These are phyloP conservation scores for Cordyceps cateniannulata DNA, from an alignment of 2,329 filamentous ascomycete genomes.

Conservation along the genomic window DNA sequence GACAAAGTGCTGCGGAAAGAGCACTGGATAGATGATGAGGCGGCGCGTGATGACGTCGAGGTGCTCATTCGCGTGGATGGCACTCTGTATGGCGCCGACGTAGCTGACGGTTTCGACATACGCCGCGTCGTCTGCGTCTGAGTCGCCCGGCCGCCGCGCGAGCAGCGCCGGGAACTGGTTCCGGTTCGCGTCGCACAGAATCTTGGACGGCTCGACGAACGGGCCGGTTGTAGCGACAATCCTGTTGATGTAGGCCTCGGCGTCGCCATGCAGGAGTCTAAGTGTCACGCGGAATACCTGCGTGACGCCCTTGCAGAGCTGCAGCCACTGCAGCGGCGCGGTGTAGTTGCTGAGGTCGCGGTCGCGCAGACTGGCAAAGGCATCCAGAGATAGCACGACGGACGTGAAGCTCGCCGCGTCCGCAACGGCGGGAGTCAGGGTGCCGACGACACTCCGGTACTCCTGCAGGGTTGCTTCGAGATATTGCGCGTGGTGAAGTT, in stretches of 20 bases:
- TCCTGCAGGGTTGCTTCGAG: conserved; percentile 18
- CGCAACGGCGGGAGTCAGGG: conserved; percentile 14
- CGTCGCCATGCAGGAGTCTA: conserved; percentile 13
- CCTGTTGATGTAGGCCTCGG: conserved; percentile 14
- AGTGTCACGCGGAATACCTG: conserved; percentile 16
- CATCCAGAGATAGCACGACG: conserved; percentile 18
- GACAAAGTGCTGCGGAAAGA: conserved; percentile 17
- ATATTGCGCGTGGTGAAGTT: conserved; percentile 16
- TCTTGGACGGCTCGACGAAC: conserved; percentile 11
- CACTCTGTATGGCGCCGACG: conserved; percentile 16
- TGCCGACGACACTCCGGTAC: conserved; percentile 15
- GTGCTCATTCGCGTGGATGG: conserved; percentile 13
- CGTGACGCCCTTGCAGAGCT: conserved; percentile 19
- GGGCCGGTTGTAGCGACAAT: conserved; percentile 13
- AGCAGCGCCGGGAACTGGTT: conserved; percentile 15
- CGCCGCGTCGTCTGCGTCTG: conserved; percentile 13
- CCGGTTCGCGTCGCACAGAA: conserved; percentile 5
- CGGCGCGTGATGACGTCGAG: conserved; percentile 15
- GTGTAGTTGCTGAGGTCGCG: conserved; percentile 18
- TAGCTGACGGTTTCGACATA: conserved; percentile 16
- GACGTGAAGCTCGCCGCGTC: conserved; percentile 20
- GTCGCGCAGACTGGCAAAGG: conserved; percentile 17
- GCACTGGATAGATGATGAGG: conserved; percentile 17
- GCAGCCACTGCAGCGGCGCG: conserved; percentile 20
- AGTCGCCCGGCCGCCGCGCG: neutral